Conservation (phyloP, 2,329 filamentous ascomycete genomes). For the Hypoxylon sp. region DNA sequence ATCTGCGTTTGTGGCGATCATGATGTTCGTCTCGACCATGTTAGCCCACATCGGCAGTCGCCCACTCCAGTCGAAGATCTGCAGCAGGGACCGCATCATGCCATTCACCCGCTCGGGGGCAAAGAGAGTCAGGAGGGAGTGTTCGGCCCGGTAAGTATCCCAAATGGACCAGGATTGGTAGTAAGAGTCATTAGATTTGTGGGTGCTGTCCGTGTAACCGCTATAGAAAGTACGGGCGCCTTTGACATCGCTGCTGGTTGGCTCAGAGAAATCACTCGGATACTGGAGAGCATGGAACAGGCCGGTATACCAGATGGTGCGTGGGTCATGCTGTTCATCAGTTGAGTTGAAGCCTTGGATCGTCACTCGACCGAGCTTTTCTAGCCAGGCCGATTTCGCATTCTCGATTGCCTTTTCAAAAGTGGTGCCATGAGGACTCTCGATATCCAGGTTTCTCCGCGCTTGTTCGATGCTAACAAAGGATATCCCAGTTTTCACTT, state of each 20-base stretch:
- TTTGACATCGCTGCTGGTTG: constrained; percentile 44
- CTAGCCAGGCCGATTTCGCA: constrained; percentile 59
- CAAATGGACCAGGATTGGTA: constrained; percentile 65
- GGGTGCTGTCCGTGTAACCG: constrained; percentile 61
- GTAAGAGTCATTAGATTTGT: constrained; percentile 58
- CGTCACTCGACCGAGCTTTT: constrained; percentile 58
- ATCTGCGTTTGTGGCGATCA: constrained; percentile 63
- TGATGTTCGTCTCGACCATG: constrained; percentile 63
- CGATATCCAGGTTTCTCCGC: constrained; percentile 58
- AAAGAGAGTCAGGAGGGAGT: constrained; percentile 60
- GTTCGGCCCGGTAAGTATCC: constrained; percentile 63
- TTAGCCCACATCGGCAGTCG: constrained; percentile 64
- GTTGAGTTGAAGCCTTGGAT: constrained; percentile 60
- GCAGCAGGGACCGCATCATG: constrained; percentile 61
- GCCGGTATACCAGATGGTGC: constrained; percentile 60
- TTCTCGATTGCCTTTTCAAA: constrained; percentile 57
- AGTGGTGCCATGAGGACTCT: constrained; percentile 53
- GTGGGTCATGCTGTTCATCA: constrained; percentile 56
- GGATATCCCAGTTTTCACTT: constrained; percentile 61
- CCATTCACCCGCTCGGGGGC: constrained; percentile 60
- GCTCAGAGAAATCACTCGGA: constrained; percentile 62
- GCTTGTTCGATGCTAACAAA: constrained; percentile 62
- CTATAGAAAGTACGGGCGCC: constrained; percentile 56
- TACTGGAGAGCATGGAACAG: constrained; percentile 62
- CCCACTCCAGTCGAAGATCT: constrained; percentile 61